Evolutionary conservation across 2,329 filamentous ascomycete genomes (phyloP), one percentile per base, ranked within the genome.

Genomic region (Aspergillus sp.): DNA sequence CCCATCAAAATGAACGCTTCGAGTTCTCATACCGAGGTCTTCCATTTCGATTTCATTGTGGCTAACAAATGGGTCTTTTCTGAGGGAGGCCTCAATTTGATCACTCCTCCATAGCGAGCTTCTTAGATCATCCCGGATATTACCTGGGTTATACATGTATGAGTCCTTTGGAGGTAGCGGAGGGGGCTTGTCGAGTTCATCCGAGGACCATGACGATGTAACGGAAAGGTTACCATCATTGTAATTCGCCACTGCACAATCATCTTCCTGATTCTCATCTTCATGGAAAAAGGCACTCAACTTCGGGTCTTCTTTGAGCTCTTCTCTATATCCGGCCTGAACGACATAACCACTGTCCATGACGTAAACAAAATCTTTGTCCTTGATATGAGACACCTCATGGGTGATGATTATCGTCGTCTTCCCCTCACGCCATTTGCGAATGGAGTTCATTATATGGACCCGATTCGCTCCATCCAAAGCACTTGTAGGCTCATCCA

Each of bases 361-460:
- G 11, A 96, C 83, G 63, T 93, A 96, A 0, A 96, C 83, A 60
- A 88, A 93, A 61, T 98, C 92, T 0, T 86, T 72, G 0, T 85
- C 76, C 4, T 76, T 71, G 9, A 98, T 93, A 63, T 93, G 89
- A 0, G 85, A 83, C 32, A 95, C 83, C 62, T 98, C 91, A 67
- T 98, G 93, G 0, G 95, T 97, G 65, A 98, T 93, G 63, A 98
- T 85, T 51, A 98, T 90, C 0, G 93, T 98, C 0, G 93, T 97
- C 70, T 90, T 95, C 0, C 84, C 88, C 36, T 76, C 78, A 20
- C 95, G 83, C 93, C 92, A 97, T 18, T 82, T 68, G 7, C 91
- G 82, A 52, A 97, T 88, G 0, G 87, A 85, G 42, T 89, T 84
- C 80, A 96, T 88, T 38, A 96, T 83, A 12, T 86, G 73, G 0